These are phyloP conservation scores for Cyberlindnera americana DNA, from an alignment of 805 yeast genomes.

Conservation along the genomic window DNA sequence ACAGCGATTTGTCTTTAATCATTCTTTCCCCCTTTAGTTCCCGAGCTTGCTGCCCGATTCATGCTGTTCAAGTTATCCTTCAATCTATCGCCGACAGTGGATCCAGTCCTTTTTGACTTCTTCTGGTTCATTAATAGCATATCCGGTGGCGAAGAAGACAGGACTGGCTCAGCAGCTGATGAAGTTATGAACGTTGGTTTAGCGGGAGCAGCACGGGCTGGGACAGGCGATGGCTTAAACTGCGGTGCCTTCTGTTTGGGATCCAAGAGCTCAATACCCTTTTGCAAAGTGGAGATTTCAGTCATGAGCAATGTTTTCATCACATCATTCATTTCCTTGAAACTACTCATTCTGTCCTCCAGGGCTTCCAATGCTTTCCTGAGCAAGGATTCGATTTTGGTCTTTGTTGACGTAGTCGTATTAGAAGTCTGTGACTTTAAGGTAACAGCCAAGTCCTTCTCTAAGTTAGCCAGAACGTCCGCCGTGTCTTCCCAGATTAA, in stretches of 20 bases:
- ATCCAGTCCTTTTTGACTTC: background rate
- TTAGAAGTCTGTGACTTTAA: constrained; percentile 10
- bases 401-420: constrained; percentile 5
- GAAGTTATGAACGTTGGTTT: constrained; percentile 5
- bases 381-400: constrained; percentile 9
- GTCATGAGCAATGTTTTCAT: constrained; percentile 16
- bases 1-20: constrained; percentile 5
- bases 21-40: constrained; percentile 8
- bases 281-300: constrained; percentile 18
- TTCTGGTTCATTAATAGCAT: background rate
- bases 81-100: constrained; percentile 8
- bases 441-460: constrained; percentile 19
- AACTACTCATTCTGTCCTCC: constrained; percentile 7
- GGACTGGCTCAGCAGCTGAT: constrained; percentile 8
- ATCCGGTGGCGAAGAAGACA: constrained; percentile 16
- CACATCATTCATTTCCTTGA: constrained; percentile 13
- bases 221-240: constrained; percentile 12
- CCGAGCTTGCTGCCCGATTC: background rate
- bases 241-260: constrained; percentile 7
- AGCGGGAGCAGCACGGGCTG: constrained; percentile 6
- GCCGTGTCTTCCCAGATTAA: constrained; percentile 23
- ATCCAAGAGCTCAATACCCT: constrained; percentile 17
- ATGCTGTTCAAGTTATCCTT: constrained; percentile 13
- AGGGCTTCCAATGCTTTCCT: constrained; percentile 9
- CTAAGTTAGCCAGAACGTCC: constrained; percentile 18